Percentiles rank a stretch among this genome's conserved stretches.
These are phyloP conservation scores for Phytophthora constricta DNA, from an alignment of 352 stramenopile species.

Conservation along the genomic window DNA sequence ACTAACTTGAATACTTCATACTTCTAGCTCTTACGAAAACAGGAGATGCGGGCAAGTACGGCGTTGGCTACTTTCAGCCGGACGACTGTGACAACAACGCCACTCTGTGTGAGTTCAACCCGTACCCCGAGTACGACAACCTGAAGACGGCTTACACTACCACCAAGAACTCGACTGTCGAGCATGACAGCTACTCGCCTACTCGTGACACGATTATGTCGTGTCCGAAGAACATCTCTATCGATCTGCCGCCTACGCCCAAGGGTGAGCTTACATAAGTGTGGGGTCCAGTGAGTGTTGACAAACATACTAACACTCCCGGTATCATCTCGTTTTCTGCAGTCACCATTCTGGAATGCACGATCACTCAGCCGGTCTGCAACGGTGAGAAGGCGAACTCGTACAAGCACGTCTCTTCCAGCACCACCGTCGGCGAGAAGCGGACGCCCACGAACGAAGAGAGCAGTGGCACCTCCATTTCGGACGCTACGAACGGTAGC, in stretches of 20 bases:
- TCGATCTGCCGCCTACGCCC: conserved; percentile 45
- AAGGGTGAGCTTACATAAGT: conserved; percentile 22
- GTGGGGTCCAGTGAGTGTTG: not conserved
- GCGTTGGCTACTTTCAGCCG: conserved; percentile 71
- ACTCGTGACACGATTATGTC: conserved; percentile 39
- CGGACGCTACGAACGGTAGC: conserved; percentile 7
- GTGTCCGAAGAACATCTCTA: conserved; percentile 57
- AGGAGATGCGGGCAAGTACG: conserved; percentile 56
- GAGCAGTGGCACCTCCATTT: conserved; percentile 2
- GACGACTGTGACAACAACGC: conserved; percentile 63
- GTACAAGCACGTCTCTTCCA: conserved; percentile 27
- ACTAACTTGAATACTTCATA: not conserved
- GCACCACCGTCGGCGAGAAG: conserved; percentile 35
- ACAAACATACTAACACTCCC: not conserved
- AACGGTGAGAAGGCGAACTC: conserved; percentile 43
- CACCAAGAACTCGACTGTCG: conserved; percentile 54
- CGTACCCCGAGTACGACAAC: conserved; percentile 67
- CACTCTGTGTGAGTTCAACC: conserved; percentile 53
- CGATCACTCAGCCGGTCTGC: conserved; percentile 44
- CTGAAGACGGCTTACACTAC: conserved; percentile 59
- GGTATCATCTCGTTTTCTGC: not conserved
- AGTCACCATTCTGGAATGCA: conserved; percentile 45
- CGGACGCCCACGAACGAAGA: conserved; percentile 34
- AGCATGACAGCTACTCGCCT: conserved; percentile 47
- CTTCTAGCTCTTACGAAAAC: conserved; percentile 47